Percentiles rank a stretch among this genome's conserved stretches.
Conservation (phyloP, 2,329 filamentous ascomycete species). For the Colletotrichum camelliae region DNA sequence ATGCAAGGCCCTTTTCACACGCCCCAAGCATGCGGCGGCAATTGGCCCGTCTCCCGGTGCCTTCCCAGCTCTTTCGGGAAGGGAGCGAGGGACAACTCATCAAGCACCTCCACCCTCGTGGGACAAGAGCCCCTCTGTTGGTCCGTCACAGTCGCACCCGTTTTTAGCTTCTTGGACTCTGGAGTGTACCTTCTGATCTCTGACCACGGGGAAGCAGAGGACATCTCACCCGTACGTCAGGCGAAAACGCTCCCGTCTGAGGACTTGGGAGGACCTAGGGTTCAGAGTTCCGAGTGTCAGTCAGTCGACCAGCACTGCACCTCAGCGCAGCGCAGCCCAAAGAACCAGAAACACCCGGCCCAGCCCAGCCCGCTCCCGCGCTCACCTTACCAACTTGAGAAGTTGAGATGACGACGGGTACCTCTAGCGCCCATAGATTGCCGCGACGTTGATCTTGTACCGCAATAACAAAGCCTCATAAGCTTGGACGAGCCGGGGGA, state of each 20-base stretch:
- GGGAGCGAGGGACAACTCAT: constrained; percentile 21
- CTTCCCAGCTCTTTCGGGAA: constrained; percentile 19
- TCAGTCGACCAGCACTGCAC: background rate
- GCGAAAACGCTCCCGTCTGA: background rate
- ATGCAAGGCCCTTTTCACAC: constrained; percentile 8
- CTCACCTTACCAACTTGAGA: background rate
- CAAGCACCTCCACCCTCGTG: constrained; percentile 18
- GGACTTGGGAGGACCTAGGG: background rate
- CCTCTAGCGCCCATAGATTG: background rate
- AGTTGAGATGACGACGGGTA: constrained; percentile 8
- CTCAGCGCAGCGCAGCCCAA: background rate
- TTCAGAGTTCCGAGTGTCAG: background rate
- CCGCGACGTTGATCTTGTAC: background rate
- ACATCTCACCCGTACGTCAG: background rate
- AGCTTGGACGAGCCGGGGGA: background rate
- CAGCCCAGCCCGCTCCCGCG: constrained; percentile 18
- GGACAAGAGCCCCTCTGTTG: background rate
- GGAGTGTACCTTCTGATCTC: background rate
- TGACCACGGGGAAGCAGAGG: background rate
- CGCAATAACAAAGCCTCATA: constrained; percentile 3
- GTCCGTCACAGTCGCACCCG: background rate
- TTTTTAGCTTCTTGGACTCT: background rate
- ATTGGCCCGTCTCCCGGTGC: constrained; percentile 12
- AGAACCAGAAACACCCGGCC: constrained; percentile 2
- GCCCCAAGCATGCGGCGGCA: constrained; percentile 17